A percentile compares a stretch with the other conserved stretches of the same genome.
phyloP scores from a whole-genome alignment of 139 green algal genomes.

The Tetradesmus lagerheimii region DNA sequence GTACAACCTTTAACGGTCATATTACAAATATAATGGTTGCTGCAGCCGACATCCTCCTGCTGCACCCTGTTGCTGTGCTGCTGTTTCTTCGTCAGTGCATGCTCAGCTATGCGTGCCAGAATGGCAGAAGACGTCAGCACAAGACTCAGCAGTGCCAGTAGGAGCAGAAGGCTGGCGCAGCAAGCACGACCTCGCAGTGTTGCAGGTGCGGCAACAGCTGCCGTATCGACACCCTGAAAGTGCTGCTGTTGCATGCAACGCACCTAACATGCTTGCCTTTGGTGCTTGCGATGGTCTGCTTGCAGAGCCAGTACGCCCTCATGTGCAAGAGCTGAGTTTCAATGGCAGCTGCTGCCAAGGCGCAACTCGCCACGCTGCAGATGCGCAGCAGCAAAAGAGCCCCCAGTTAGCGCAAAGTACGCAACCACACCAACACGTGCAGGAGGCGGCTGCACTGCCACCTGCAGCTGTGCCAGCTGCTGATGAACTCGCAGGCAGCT shows the following conservation, averaged over 20 bases:
- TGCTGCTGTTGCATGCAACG: too few species aligned
- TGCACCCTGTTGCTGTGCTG: not conserved
- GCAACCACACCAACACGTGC: not conserved
- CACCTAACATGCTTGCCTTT: not conserved
- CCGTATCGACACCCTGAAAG: too few species aligned
- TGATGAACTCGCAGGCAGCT: not conserved
- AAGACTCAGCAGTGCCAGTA: not conserved
- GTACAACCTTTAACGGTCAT: too few species aligned
- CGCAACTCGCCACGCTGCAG: not conserved
- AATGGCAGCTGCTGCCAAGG: not conserved
- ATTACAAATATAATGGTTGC: too few species aligned
- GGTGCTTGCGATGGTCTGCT: not conserved
- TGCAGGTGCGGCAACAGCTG: not conserved
- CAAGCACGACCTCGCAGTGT: not conserved
- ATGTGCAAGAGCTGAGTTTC: not conserved
- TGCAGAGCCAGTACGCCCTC: not conserved
- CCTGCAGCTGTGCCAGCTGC: not conserved
- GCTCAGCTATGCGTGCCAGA: not conserved
- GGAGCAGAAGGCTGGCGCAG: not conserved
- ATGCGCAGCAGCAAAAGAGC: conserved; percentile 1
- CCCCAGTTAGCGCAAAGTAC: not conserved
- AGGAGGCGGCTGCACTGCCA: not conserved
- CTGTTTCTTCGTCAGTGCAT: not conserved
- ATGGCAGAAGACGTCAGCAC: not conserved
- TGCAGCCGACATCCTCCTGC: not conserved